Base-by-base conservation (phyloP, 1,139 yeast genomes). In the Candida dubliniensis region DNA sequence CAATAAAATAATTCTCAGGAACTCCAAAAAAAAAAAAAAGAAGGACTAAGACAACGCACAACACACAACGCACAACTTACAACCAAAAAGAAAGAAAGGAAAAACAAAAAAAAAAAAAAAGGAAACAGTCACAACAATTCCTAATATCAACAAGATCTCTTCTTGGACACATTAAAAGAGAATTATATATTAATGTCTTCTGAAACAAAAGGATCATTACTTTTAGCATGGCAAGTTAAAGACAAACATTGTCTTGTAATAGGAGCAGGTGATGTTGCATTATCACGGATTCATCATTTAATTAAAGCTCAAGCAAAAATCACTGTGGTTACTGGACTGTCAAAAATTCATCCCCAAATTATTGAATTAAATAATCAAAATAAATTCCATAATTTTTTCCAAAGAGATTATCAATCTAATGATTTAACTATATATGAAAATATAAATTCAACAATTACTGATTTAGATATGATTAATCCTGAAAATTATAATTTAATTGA, bases 261-360 rank as follows among this genome's bases (percentile, higher is more conserved):
- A 37, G 96, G 96, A 0, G 87, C 85, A 8, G 95, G 96, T 5
- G 89, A 84, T 42, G 96, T 88, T 9, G 96, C 91, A 0, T 69
- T 82, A 12, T 79, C 90, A 32, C 66, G 96, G 45, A 78, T 87
- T 11, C 70, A 76, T 43, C 87, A 85, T 56, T 69, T 87, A 32
- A 64, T 86, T 10, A 76, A 77, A 25, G 93, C 95, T 0, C 78
- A 82, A 50, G 93, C 95, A 5, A 69, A 68, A 43, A 77, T 87
- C 37, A 84, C 90, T 0, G 84, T 87, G 18, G 71, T 88, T 4
- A 74, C 91, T 0, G 84, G 85, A 3, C 42, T 46, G 4, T 37
- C 51, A 4, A 54, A 57, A 13, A 61, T 79, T 2, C 80, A 81
- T 44, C 77, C 78, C 1, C 74, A 71, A 15, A 69, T 79, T 15